Evolutionary conservation across 1,139 yeast species (phyloP), one percentile per base, ranked within the genome.

Genomic region (Scheffersomyces illinoinensis): DNA sequence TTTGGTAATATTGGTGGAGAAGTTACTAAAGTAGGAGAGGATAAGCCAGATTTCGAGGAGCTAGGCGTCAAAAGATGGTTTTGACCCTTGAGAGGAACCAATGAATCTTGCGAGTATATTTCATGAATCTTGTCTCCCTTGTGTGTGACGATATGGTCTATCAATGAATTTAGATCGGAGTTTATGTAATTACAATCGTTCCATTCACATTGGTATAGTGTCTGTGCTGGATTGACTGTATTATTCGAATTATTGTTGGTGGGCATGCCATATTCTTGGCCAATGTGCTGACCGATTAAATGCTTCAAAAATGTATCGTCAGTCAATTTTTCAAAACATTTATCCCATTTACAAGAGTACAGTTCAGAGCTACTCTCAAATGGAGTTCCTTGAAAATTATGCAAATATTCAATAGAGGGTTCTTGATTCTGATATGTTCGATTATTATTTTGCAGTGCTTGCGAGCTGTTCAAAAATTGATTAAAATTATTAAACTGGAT

Each of bases 171-270:
- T 52, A 87, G 69, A 64, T 86, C 86, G 21, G 74, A 68, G 51
- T 89, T 81, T 52, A 78, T 75, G 67, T 78, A 89, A 56, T 82
- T 76, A 78, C 97, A 91, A 57, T 86, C 81, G 61, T 78, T 76
- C 97, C 97, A 91, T 69, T 87, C 91, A 76, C 97, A 91, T 55
- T 75, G 85, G 66, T 66, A 78, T 12, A 65, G 58, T 19, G 62
- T 62, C 18, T 59, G 61, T 33, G 60, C 59, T 8, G 68, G 67
- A 24, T 62, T 57, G 17, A 57, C 56, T 12, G 57, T 61, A 59
- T 46, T 60, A 33, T 62, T 55, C 20, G 47, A 43, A 19, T 53
- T 52, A 19, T 53, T 57, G 47, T 54, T 49, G 43, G 43, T 33
- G 17, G 43, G 33, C 12, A 21, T 39, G 3, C 56, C 62, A 50